Evolutionary conservation across 2,329 filamentous ascomycete genomes (phyloP), one percentile per base, ranked within the genome.

Genomic region (Xylariaceae sp.): DNA sequence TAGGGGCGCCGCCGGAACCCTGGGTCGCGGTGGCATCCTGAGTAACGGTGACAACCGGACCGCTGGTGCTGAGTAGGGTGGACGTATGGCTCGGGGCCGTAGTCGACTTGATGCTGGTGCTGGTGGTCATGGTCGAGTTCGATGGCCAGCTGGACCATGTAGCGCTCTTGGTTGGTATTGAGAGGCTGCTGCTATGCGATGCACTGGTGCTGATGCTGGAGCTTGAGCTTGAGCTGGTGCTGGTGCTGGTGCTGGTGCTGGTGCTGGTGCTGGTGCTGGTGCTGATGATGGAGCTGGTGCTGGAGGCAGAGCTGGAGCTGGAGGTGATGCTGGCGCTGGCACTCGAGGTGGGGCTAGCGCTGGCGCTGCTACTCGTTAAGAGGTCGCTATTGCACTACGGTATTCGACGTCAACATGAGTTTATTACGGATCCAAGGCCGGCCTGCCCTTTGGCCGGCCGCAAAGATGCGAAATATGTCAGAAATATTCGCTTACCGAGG

Each of bases 401-500:
- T 19, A n/a, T 46, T 18, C 8, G 3, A 16, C 42, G 37, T 57
- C n/a, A 43, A 21, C 41, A 43, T 8, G 13, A n/a, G 10, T 40
- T 4, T 26, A 26, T 26, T 26, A 26, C 26, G 26, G 26, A 26
- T n/a, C 16, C 5, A 6, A 6, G 13, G 26, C 21, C 8, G n/a
- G n/a, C n/a, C n/a, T n/a, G n/a, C 29, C 13, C n/a, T 47, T 36
- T 5, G 4, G 10, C 39, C 26, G 37, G 16, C 19, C 5, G 4
- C 26, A 30, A 32, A 21, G 18, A 18, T 18, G 22, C 32, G 16
- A 21, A 26, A 22, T 53, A n/a, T n/a, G n/a, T n/a, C 13, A 21
- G 8, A 32, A n/a, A 19, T 5, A n/a, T 42, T 44, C n/a, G 39
- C 49, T 26, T 56, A 57, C 55, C 22, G 56, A 63, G 43, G 56